Conservation (phyloP, 441 rosid species). For the Codiaeum variegatum region DNA sequence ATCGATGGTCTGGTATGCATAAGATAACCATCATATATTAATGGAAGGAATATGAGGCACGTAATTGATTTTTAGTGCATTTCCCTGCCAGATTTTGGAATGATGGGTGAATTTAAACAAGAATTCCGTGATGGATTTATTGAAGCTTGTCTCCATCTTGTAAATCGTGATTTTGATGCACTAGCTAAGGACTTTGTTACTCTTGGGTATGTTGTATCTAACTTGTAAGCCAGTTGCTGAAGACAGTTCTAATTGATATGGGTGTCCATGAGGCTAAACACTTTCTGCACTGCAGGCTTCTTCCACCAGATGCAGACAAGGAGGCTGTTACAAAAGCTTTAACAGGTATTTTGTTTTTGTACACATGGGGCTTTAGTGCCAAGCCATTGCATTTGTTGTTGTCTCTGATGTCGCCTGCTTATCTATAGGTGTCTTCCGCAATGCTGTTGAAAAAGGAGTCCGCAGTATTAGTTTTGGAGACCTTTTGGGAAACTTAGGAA, state of each 20-base stretch:
- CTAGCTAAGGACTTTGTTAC: conserved; percentile 88
- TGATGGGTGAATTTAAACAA: conserved; percentile 97
- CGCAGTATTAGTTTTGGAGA: conserved; percentile 92
- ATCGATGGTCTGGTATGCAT: background rate
- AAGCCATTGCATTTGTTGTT: conserved; percentile 10
- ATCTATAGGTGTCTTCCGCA: conserved; percentile 63
- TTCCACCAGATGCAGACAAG: conserved; percentile 85
- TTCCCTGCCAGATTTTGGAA: conserved; percentile 82
- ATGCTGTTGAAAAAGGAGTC: conserved; percentile 80
- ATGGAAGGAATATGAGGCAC: conserved; percentile 4
- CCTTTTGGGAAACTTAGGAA: conserved; percentile 82
- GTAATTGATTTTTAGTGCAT: conserved; percentile 30
- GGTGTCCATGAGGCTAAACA: conserved; percentile 9
- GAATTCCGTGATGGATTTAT: conserved; percentile 87
- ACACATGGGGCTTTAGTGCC: conserved; percentile 14
- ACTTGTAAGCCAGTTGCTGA: background rate
- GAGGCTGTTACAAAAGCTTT: conserved; percentile 80
- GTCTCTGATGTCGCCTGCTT: conserved; percentile 17
- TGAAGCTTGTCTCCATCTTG: conserved; percentile 97
- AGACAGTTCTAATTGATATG: background rate
- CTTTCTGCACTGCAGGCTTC: conserved; percentile 50
- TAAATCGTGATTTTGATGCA: conserved; percentile 88
- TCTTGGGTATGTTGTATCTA: conserved; percentile 62
- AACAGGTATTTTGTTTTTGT: conserved; percentile 48
- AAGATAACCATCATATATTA: background rate